Evolutionary conservation across 768 basidiomycete species (phyloP).

Genomic region (Boletus speciosus): DNA sequence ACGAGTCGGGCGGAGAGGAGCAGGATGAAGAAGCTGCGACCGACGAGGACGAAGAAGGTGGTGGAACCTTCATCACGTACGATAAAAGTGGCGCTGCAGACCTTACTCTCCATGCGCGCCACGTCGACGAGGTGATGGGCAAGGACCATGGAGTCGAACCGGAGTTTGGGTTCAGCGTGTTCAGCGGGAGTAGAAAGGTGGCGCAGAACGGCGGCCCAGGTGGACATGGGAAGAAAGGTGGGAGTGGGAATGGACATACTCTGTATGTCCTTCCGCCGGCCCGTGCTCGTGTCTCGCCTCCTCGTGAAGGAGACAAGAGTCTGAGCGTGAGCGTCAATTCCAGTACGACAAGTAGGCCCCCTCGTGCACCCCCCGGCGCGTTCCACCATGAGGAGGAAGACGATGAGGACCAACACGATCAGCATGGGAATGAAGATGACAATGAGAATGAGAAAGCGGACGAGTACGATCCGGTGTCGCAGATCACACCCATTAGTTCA

Average conservation of each 20-base stretch:
- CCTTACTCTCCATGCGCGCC: slow-evolving; percentile 12
- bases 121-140: slow-evolving; percentile 9
- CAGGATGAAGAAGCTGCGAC: slow-evolving; percentile 1
- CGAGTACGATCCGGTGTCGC: slow-evolving; percentile 3
- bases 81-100: slow-evolving; percentile 18
- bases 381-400: slow-evolving; percentile 41
- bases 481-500: slow-evolving; percentile 8
- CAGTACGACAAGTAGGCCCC: slow-evolving; percentile 20
- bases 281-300: slow-evolving; percentile 4
- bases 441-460: slow-evolving; percentile 24
- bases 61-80: slow-evolving; percentile 17
- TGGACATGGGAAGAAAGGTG: not conserved
- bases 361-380: slow-evolving; percentile 44
- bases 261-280: slow-evolving; percentile 7
- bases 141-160: slow-evolving; percentile 1
- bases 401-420: slow-evolving; percentile 12
- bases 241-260: not conserved
- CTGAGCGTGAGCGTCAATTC: slow-evolving; percentile 11
- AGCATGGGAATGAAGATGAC: slow-evolving; percentile 17
- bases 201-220: not conserved
- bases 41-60: slow-evolving; percentile 13
- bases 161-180: slow-evolving; percentile 22
- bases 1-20: slow-evolving; percentile 1
- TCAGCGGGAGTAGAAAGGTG: slow-evolving; percentile 6
- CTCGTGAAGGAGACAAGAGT: slow-evolving; percentile 13